Evolutionary conservation across 495 filamentous ascomycete species (phyloP), one percentile per base, ranked within the genome.

Genomic region (Bacidia rubella): DNA sequence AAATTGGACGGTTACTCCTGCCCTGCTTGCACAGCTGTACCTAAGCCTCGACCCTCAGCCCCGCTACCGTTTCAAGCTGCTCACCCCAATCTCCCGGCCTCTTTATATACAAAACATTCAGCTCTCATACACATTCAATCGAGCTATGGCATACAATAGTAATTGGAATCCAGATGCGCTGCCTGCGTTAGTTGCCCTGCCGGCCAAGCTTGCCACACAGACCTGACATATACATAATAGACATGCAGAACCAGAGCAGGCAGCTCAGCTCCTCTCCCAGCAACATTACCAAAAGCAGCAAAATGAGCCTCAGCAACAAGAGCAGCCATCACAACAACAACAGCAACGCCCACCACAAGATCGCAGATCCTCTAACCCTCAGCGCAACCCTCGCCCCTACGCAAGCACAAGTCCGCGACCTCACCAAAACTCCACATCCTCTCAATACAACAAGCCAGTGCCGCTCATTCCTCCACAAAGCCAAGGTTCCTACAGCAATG

Each of bases 151-250:
- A 26, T 97, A 98, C 76, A 95, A 93, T 65, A 79, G 82, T 61
- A 76, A 78, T 40, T 88, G 85, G 70, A 96, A 98, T 63, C 90
- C 90, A n/a, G 93, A 98, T 71, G 87, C 88, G 67, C 80, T 98
- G 54, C 92, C 92, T 66, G 87, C 88, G 83, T 94, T 73, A 79
- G 88, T 81, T 20, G 17, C 39, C 23, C 54, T 49, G 2, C 21
- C 1, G 15, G 26, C 15, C 45, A 1, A 53, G 26, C 29, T 7
- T 35, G 32, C 32, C 3, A 46, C 2, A n/a, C n/a, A 45, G 15
- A 48, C 27, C 32, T 53, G 21, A 58, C 20, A 51, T 4, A 21
- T 55, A 12, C 35, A n/a, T n/a, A 25, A 58, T 65, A 94, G 88
- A 58, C 92, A 95, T 64, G 90, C 88, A 58, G 92, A 98, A 64